Evolutionary conservation across 2,329 filamentous ascomycete genomes (phyloP).

Genomic region (Mycocentrospora acerina): DNA sequence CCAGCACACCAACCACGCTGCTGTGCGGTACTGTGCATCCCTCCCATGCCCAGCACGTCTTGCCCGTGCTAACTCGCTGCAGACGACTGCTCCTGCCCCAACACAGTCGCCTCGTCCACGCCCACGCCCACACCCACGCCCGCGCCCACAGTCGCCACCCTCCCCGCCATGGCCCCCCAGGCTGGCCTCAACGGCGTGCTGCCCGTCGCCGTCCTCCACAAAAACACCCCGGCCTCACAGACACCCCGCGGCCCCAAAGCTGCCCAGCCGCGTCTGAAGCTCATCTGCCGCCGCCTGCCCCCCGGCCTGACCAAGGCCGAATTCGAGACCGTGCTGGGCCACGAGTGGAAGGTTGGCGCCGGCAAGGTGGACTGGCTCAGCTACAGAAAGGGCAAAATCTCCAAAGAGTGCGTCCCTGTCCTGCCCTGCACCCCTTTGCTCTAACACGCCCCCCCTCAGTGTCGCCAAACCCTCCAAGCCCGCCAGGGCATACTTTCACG

Average conservation of each 20-base stretch:
- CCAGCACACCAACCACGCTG: no score
- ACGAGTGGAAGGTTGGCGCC: conserved; percentile 77
- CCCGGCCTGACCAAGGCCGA: conserved; percentile 81
- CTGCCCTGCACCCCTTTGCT: not conserved
- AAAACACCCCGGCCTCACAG: conserved; percentile 29
- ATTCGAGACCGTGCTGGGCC: conserved; percentile 70
- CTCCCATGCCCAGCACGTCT: no score
- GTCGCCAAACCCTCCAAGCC: conserved; percentile 79
- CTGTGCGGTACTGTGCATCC: no score
- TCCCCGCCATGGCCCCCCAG: conserved; percentile 30
- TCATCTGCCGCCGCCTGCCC: conserved; percentile 80
- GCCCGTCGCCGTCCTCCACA: conserved; percentile 40
- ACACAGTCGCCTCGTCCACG: not conserved
- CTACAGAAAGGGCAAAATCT: conserved; percentile 74
- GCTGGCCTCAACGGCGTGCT: conserved; percentile 42
- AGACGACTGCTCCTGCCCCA: conserved; percentile 5
- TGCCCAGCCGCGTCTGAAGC: conserved; percentile 71
- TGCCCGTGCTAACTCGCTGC: not conserved
- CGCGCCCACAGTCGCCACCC: not conserved
- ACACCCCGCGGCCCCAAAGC: conserved; percentile 38
- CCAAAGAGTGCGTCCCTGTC: conserved; percentile 68
- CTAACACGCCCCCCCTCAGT: conserved; percentile 22
- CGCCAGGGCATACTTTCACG: conserved; percentile 77
- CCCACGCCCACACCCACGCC: not conserved
- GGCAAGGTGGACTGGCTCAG: conserved; percentile 84